phyloP scores from a whole-genome alignment of 345 rosid genomes.

The Lepidium sativum region DNA sequence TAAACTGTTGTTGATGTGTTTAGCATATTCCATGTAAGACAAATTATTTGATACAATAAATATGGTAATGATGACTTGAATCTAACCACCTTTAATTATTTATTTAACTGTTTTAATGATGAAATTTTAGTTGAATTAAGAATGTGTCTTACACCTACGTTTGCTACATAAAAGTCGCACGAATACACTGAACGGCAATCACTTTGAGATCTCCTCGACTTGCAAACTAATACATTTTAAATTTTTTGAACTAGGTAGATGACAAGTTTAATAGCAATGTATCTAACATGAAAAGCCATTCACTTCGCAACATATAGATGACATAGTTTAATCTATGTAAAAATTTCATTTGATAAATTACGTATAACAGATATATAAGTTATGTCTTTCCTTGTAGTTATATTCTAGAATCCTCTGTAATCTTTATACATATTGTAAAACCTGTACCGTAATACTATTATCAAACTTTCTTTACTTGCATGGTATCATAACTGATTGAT shows the following conservation, averaged over 20 bases:
- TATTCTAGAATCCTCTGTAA: too few species aligned
- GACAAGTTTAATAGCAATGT: too few species aligned
- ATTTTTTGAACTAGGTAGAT: neutral
- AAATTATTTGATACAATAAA: constrained; percentile 1
- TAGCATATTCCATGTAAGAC: constrained; percentile 1
- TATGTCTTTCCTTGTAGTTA: too few species aligned
- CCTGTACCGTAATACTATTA: too few species aligned
- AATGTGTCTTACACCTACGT: neutral
- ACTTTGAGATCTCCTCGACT: constrained; percentile 8
- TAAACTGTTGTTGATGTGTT: constrained; percentile 19
- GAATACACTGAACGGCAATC: constrained; percentile 8
- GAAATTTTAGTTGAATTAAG: neutral
- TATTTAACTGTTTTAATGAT: neutral
- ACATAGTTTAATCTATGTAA: too few species aligned
- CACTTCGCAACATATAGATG: too few species aligned
- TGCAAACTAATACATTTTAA: neutral
- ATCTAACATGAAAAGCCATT: too few species aligned
- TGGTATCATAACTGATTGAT: too few species aligned
- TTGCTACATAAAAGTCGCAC: constrained; percentile 2
- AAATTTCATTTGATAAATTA: too few species aligned
- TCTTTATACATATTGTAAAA: too few species aligned
- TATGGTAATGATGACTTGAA: constrained; percentile 12
- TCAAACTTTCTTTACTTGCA: too few species aligned
- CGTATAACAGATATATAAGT: too few species aligned
- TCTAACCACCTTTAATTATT: constrained; percentile 2